Percentiles rank a stretch among this genome's conserved stretches.
phyloP scores from a whole-genome alignment of 139 green algal genomes.

The Trebouxia sp. region DNA sequence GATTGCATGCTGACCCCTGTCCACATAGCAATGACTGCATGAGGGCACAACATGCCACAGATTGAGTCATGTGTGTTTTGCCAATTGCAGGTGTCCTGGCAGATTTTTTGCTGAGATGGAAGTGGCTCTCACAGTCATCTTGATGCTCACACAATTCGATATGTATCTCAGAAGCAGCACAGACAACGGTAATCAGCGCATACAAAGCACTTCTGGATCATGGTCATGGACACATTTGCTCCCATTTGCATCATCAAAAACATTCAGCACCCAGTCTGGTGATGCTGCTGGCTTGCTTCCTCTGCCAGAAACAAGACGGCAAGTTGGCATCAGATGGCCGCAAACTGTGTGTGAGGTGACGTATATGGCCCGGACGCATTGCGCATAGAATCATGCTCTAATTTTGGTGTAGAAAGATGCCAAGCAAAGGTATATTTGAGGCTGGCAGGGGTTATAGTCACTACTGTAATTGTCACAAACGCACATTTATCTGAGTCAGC shows the following conservation, averaged over 20 bases:
- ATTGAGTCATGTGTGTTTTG: too few relatives aligned
- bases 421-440: not conserved
- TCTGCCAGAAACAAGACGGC: conserved; percentile 37
- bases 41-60: not conserved
- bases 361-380: not conserved
- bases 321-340: conserved; percentile 52
- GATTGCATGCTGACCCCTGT: too few relatives aligned
- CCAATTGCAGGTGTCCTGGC: conserved; percentile 64
- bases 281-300: conserved; percentile 44
- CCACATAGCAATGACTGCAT: not conserved
- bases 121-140: conserved; percentile 56
- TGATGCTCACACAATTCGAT: conserved; percentile 42
- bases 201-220: not conserved
- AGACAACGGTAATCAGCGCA: not conserved
- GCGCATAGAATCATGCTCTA: not conserved
- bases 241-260: not conserved
- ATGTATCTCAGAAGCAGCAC: not conserved
- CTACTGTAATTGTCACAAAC: too few relatives aligned
- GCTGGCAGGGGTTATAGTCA: too few relatives aligned
- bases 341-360: not conserved
- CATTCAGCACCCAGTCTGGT: not conserved
- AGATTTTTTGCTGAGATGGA: conserved; percentile 77
- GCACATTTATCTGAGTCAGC: too few relatives aligned
- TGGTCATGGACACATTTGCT: not conserved
- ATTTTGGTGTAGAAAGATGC: not conserved